These are phyloP conservation scores for Penicillium turbatum DNA, from an alignment of 495 filamentous ascomycete genomes.

Conservation along the genomic window DNA sequence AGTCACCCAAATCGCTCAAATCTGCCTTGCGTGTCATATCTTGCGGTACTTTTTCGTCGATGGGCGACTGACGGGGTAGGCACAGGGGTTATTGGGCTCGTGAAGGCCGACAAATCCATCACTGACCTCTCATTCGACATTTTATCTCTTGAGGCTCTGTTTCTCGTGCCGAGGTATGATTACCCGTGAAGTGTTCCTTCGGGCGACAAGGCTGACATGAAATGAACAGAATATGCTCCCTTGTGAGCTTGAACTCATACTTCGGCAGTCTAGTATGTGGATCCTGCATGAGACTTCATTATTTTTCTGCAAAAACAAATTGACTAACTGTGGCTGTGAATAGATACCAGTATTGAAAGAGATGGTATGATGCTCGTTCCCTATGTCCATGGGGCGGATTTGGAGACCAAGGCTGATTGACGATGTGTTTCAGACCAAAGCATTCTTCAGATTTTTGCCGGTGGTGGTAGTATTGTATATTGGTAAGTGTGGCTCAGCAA, in stretches of 20 bases:
- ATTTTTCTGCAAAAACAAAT: slow-evolving; percentile 5
- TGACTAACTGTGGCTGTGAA: slow-evolving; percentile 25
- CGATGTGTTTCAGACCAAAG: slow-evolving; percentile 58
- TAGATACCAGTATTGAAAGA: slow-evolving; percentile 82
- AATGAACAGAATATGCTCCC: slow-evolving; percentile 65
- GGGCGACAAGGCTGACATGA: slow-evolving; percentile 15
- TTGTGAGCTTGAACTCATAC: slow-evolving; percentile 84
- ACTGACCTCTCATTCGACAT: slow-evolving; percentile 83
- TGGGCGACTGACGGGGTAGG: slow-evolving; percentile 8
- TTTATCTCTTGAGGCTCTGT: slow-evolving; percentile 80
- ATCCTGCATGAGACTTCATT: slow-evolving; percentile 2
- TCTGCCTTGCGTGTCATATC: slow-evolving; percentile 11
- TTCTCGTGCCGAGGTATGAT: slow-evolving; percentile 72
- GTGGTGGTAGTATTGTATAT: slow-evolving; percentile 81
- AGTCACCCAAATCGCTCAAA: slow-evolving; percentile 32
- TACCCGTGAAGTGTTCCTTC: background rate
- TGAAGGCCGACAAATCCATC: slow-evolving; percentile 53
- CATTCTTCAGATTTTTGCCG: slow-evolving; percentile 85
- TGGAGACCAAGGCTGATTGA: slow-evolving; percentile 29
- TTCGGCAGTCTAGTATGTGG: slow-evolving; percentile 70
- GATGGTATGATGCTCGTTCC: slow-evolving; percentile 52
- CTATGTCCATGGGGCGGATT: background rate
- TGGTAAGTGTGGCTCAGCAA: slow-evolving; percentile 38
- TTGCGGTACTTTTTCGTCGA: background rate
- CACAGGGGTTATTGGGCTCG: slow-evolving; percentile 69